Conservation (phyloP, 345 rosid species). For the Salix viminalis region DNA sequence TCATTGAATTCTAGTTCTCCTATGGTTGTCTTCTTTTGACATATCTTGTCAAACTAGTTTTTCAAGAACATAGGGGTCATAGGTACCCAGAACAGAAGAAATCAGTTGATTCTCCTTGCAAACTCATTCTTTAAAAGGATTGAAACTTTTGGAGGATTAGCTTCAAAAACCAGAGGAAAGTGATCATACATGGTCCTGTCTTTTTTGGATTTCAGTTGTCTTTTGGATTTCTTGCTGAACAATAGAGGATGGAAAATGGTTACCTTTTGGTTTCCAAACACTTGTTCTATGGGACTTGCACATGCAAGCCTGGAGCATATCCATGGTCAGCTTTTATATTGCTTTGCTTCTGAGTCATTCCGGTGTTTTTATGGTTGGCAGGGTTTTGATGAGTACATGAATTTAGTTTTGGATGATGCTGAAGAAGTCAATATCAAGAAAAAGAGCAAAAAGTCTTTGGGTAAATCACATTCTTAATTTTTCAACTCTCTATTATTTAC, state of each 20-base stretch:
- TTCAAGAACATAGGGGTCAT: background rate
- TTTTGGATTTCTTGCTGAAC: constrained; percentile 6
- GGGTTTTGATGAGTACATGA: constrained; percentile 99
- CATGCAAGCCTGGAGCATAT: background rate
- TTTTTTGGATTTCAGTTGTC: background rate
- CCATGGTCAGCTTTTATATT: background rate
- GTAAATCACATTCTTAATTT: constrained; percentile 25
- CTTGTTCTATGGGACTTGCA: background rate
- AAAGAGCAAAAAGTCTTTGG: constrained; percentile 75
- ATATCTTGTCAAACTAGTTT: background rate
- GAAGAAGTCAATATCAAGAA: constrained; percentile 92
- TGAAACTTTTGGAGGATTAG: background rate
- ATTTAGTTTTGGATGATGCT: constrained; percentile 89
- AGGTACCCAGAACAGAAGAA: background rate
- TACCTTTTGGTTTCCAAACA: background rate
- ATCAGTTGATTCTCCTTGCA: background rate
- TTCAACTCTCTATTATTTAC: background rate
- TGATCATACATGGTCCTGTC: background rate
- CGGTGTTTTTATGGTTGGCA: constrained; percentile 20
- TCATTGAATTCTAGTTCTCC: background rate
- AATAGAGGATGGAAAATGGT: background rate
- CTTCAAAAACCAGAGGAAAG: background rate
- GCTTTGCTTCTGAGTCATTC: background rate
- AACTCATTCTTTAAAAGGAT: background rate
- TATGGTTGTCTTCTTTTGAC: background rate